phyloP scores from a whole-genome alignment of 129 eudicot genomes.

The Arctium lappa region DNA sequence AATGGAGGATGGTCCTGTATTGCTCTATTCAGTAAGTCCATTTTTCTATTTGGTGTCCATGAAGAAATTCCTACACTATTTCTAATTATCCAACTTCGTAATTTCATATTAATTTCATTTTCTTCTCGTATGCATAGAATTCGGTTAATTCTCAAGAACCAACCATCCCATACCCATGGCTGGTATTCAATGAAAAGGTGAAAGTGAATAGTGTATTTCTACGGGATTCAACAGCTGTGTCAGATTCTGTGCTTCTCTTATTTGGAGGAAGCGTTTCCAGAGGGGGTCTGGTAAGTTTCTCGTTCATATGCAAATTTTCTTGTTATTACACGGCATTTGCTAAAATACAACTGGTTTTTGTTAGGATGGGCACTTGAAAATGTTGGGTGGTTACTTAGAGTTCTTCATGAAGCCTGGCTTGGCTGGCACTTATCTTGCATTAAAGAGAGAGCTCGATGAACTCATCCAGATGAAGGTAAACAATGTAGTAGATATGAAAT shows the following conservation, averaged over 20 bases:
- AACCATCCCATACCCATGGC: conserved; percentile 88
- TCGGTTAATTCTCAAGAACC: conserved; percentile 85
- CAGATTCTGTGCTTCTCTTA: conserved; percentile 81
- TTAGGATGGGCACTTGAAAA: conserved; percentile 94
- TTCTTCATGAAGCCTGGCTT: conserved; percentile 87
- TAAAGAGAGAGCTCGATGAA: conserved; percentile 82
- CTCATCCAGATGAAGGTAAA: conserved; percentile 75
- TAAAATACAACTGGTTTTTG: not conserved
- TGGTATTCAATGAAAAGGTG: conserved; percentile 89
- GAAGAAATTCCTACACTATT: not conserved
- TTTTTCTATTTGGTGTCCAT: conserved; percentile 3
- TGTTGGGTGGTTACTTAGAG: conserved; percentile 93
- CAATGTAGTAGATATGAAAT: not conserved
- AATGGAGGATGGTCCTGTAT: conserved; percentile 95
- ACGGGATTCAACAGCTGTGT: conserved; percentile 93
- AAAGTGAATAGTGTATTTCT: conserved; percentile 86
- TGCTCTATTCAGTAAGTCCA: conserved; percentile 69
- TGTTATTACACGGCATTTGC: not conserved
- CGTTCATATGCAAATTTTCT: not conserved
- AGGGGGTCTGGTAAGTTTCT: conserved; percentile 61
- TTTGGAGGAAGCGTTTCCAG: conserved; percentile 80
- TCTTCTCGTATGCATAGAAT: conserved; percentile 41
- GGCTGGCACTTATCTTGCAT: conserved; percentile 55
- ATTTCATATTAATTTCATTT: not conserved
- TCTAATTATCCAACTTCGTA: not conserved